Conservation (phyloP, 2,329 filamentous ascomycete species). For the Bipolaris cookei region DNA sequence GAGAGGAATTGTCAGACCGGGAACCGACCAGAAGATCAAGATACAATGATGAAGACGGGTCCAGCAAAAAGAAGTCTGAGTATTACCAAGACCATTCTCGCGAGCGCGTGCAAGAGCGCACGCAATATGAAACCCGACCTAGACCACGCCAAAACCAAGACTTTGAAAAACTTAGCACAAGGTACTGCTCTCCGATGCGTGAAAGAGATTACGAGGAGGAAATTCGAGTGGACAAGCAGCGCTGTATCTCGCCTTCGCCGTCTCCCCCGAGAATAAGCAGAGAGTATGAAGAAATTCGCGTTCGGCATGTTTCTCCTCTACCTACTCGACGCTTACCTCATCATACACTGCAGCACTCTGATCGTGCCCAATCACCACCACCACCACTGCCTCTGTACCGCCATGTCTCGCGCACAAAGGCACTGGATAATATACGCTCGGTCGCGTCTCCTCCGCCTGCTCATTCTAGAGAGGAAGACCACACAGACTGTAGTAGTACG, state of each 20-base stretch:
- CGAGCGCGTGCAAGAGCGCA: constrained; percentile 19
- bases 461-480: constrained; percentile 16
- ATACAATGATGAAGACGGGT: constrained; percentile 11
- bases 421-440: constrained; percentile 13
- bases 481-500: constrained; percentile 37
- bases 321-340: constrained; percentile 8
- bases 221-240: constrained; percentile 25
- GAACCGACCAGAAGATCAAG: constrained; percentile 8
- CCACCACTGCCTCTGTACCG: constrained; percentile 19
- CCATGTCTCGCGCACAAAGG: constrained; percentile 17
- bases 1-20: constrained; percentile 1
- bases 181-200: constrained; percentile 20
- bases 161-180: constrained; percentile 30
- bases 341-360: not conserved
- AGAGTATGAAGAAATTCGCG: constrained; percentile 19
- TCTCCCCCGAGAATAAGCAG: constrained; percentile 9
- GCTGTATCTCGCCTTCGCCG: constrained; percentile 20
- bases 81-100: constrained; percentile 23
- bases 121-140: constrained; percentile 17
- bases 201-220: constrained; percentile 25
- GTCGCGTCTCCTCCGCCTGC: constrained; percentile 16
- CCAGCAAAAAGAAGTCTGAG: constrained; percentile 14
- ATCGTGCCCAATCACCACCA: constrained; percentile 5
- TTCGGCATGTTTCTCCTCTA: constrained; percentile 22
- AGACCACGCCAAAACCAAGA: constrained; percentile 20